Evolutionary conservation across 441 rosid species (phyloP).

Genomic region (Gossypium lobatum): DNA sequence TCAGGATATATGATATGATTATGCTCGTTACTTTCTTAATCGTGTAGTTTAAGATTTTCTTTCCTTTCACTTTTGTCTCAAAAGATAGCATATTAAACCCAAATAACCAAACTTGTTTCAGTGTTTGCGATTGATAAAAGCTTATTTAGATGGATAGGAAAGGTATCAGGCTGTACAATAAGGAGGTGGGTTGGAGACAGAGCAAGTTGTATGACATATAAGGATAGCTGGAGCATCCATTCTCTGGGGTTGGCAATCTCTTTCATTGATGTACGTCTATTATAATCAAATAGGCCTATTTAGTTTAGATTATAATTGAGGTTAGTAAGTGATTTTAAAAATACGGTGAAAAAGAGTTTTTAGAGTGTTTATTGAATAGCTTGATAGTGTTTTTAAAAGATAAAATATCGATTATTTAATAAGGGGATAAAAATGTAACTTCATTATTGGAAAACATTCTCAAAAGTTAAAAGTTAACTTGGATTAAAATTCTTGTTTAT

Average conservation of each 20-base stretch:
- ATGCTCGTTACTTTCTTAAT: slow-evolving; percentile 23
- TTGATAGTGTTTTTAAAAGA: too few species aligned
- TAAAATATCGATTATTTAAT: too few species aligned
- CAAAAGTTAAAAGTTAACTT: too few species aligned
- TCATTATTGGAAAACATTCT: too few species aligned
- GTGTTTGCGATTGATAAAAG: neutral
- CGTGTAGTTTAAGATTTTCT: neutral
- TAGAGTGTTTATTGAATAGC: too few species aligned
- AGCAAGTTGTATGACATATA: neutral
- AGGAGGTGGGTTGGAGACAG: too few species aligned
- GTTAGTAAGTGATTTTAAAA: too few species aligned
- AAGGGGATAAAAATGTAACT: too few species aligned
- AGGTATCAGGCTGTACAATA: neutral
- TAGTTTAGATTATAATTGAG: too few species aligned
- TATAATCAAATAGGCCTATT: neutral
- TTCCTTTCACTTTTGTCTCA: neutral
- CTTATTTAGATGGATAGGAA: neutral
- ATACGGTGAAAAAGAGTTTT: too few species aligned
- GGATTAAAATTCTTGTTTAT: too few species aligned
- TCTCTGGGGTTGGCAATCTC: neutral
- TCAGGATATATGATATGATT: slow-evolving; percentile 27
- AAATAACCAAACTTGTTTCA: neutral
- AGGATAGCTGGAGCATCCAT: neutral
- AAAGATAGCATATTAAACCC: neutral
- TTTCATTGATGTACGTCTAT: neutral